These are phyloP conservation scores for Plectranthus barbatus DNA, from an alignment of 257 asterid genomes.

Conservation along the genomic window DNA sequence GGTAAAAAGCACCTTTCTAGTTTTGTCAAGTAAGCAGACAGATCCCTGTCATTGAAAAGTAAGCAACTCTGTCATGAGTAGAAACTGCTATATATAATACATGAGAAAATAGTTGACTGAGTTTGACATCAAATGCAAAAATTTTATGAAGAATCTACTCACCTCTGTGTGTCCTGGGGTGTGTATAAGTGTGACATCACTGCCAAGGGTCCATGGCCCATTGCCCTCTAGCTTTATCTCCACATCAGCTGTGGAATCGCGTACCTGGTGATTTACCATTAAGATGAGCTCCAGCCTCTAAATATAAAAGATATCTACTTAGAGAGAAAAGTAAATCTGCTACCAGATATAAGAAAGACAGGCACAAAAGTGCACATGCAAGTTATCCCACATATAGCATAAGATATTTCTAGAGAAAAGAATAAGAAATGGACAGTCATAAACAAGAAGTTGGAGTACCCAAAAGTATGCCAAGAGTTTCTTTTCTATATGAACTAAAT, in stretches of 20 bases:
- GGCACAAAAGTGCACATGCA: neutral
- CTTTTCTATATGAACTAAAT: neutral
- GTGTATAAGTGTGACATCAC: conserved; percentile 46
- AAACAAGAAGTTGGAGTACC: neutral
- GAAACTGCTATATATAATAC: neutral
- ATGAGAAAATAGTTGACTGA: neutral
- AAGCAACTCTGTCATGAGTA: conserved; percentile 10
- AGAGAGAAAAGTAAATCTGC: neutral
- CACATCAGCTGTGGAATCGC: conserved; percentile 42
- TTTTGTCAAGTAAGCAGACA: conserved; percentile 52
- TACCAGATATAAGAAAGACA: neutral
- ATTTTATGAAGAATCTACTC: conserved; percentile 17
- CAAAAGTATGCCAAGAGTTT: neutral
- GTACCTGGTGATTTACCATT: conserved; percentile 30
- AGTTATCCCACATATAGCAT: neutral
- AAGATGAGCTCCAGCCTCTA: neutral
- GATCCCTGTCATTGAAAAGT: conserved; percentile 46
- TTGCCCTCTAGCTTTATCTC: conserved; percentile 55
- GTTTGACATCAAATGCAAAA: neutral
- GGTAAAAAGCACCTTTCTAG: conserved; percentile 48
- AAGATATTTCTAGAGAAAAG: neutral
- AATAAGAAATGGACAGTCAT: neutral
- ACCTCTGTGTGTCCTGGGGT: conserved; percentile 67
- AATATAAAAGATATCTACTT: neutral
- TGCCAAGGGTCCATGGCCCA: conserved; percentile 60